Evolutionary conservation across 305 asterid genomes (phyloP), one percentile per base, ranked within the genome.

Genomic region (Fraxinus albicans): DNA sequence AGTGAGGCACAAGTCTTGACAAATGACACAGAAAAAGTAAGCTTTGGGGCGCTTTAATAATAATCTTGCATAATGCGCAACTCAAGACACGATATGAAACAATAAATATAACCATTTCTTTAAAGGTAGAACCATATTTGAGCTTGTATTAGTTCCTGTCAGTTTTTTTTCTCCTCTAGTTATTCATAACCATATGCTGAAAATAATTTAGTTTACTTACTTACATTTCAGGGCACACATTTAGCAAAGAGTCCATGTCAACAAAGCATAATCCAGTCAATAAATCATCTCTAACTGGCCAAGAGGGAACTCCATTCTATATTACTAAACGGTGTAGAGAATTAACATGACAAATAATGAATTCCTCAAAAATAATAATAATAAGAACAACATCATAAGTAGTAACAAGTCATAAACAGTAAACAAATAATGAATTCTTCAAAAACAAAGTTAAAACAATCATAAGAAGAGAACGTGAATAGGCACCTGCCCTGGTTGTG

Each of bases 401-500:
- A 53, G 23, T 53, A 53, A 53, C 21, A 70, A 70, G 10, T 31
- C 40, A 29, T 58, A 25, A 73, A 29, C 7, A 65, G 78, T 74
- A 19, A 40, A 84, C 36, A 77, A 83, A 15, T 38, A 77, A 69
- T 12, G 31, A 79, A 31, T 8, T 58, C 63, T 53, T 79, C 80
- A 79, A 31, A 31, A 70, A 67, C n/a, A 70, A 69, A 4, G 9
- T 70, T 69, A 36, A 69, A 15, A 63, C 8, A 53, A 53, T 53
- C 23, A 53, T 75, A 69, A 50, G 6, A 81, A 50, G 77, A 69
- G 8, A 81, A 34, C 23, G 8, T 70, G 10, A 31, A 70, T 31
- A 29, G 40, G 76, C 76, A 97, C 99, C 98, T 94, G 99, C 67
- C 89, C 94, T 50, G 91, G 89, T 82, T 89, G 97, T 73, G 90